Evolutionary conservation across 768 basidiomycete genomes (phyloP).

Genomic region (Xanthoconium stramineum): DNA sequence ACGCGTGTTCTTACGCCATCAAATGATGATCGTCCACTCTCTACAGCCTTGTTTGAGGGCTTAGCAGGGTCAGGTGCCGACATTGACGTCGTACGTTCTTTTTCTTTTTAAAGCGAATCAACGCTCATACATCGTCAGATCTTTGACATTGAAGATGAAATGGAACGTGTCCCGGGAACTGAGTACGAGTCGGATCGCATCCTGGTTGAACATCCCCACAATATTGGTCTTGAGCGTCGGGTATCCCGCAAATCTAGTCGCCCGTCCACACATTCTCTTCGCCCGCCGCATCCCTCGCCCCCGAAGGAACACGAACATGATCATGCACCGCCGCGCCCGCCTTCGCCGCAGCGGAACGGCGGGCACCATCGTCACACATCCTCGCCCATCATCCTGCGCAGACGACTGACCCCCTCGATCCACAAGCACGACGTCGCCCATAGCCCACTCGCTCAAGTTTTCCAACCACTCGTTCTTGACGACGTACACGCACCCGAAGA

Average conservation of each 20-base stretch:
- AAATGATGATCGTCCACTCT: not conserved
- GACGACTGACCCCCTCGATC: conserved; percentile 19
- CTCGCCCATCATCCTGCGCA: conserved; percentile 14
- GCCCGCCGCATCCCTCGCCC: conserved; percentile 15
- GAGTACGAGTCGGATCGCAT: conserved; percentile 9
- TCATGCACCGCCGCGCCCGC: not conserved
- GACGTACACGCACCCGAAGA: conserved; percentile 38
- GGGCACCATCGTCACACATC: conserved; percentile 15
- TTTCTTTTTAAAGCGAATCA: not conserved
- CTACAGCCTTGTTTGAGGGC: conserved; percentile 75
- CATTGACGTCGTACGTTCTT: conserved; percentile 62
- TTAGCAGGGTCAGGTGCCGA: conserved; percentile 68
- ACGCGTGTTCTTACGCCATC: not conserved
- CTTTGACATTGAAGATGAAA: conserved; percentile 75
- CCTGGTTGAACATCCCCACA: conserved; percentile 16
- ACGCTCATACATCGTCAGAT: conserved; percentile 42
- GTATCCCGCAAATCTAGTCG: conserved; percentile 31
- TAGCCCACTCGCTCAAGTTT: conserved; percentile 70
- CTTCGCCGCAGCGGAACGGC: conserved; percentile 8
- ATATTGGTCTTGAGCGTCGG: conserved; percentile 24
- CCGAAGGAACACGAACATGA: conserved; percentile 18
- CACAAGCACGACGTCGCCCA: conserved; percentile 30
- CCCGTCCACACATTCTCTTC: conserved; percentile 31
- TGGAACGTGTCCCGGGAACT: conserved; percentile 2
- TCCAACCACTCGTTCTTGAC: conserved; percentile 61